Evolutionary conservation across 352 stramenopile species (phyloP).

Genomic region (Phytophthora sp.): DNA sequence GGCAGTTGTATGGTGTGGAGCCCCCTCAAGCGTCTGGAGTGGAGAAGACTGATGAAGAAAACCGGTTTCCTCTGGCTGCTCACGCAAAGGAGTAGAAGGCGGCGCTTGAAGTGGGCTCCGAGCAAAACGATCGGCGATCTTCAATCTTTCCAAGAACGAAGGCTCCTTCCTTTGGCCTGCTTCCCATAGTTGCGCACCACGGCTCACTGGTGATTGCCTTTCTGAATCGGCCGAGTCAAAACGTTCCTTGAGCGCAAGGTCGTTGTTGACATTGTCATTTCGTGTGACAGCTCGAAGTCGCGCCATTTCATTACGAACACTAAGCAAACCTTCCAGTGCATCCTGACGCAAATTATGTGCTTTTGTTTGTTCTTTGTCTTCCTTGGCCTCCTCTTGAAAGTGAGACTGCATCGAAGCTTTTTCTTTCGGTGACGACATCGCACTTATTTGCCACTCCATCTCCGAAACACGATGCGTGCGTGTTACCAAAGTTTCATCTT

Average conservation of each 20-base stretch:
- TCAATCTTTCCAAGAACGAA: conserved; percentile 24
- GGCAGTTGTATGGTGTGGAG: background rate
- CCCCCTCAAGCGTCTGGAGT: conserved; percentile 1
- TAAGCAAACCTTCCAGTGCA: conserved; percentile 28
- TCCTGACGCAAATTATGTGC: conserved; percentile 12
- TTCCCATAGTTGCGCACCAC: background rate
- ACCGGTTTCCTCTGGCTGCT: background rate
- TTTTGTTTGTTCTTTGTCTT: conserved; percentile 2
- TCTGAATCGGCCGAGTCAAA: background rate
- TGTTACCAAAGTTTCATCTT: background rate
- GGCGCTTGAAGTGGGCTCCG: conserved; percentile 10
- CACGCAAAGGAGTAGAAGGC: background rate
- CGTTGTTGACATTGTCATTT: conserved; percentile 3
- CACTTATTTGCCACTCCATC: conserved; percentile 2
- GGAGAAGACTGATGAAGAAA: background rate
- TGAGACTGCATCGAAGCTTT: conserved; percentile 1
- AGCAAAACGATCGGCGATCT: conserved; percentile 15
- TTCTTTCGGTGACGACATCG: conserved; percentile 3
- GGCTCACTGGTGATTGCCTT: background rate
- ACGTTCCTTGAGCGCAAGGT: background rate
- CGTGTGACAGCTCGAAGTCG: conserved; percentile 31
- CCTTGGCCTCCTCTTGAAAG: conserved; percentile 11
- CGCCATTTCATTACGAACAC: conserved; percentile 29
- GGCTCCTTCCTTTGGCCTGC: background rate
- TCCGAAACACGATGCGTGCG: background rate